phyloP scores from a whole-genome alignment of 2,329 filamentous ascomycete genomes.

The Camillea tinctor region DNA sequence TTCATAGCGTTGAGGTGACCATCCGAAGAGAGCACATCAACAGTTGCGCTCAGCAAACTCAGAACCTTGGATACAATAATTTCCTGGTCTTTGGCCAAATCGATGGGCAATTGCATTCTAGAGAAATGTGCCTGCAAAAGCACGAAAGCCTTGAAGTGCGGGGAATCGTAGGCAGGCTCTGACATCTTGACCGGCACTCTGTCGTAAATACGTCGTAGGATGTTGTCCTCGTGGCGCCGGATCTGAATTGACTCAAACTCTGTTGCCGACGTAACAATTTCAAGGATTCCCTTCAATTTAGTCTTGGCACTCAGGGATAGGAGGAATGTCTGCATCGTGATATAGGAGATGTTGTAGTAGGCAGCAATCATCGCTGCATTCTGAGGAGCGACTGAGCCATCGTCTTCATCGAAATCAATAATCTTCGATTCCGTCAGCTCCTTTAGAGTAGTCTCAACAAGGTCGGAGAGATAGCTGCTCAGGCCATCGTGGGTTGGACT shows the following conservation, averaged over 20 bases:
- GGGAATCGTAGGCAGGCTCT: constrained; percentile 81
- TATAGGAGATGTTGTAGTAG: constrained; percentile 99
- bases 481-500: constrained; percentile 89
- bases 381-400: constrained; percentile 82
- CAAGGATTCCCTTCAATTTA: constrained; percentile 94
- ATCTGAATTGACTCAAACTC: constrained; percentile 97
- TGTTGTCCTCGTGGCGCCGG: constrained; percentile 82
- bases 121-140: constrained; percentile 96
- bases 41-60: constrained; percentile 84
- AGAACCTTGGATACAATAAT: constrained; percentile 80
- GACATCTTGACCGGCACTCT: constrained; percentile 94
- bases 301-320: constrained; percentile 84
- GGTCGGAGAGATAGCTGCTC: constrained; percentile 90
- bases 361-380: constrained; percentile 98
- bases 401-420: constrained; percentile 91
- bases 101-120: constrained; percentile 91
- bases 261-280: constrained; percentile 94
- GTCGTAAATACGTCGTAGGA: constrained; percentile 90
- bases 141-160: constrained; percentile 98
- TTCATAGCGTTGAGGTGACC: constrained; percentile 96
- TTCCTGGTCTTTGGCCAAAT: constrained; percentile 95
- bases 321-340: constrained; percentile 98
- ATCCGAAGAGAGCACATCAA: constrained; percentile 93
- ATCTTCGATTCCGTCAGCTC: constrained; percentile 92
- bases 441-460: constrained; percentile 89